Evolutionary conservation across 352 stramenopile genomes (phyloP), one percentile per base, ranked within the genome.

Genomic region (Pythium rishiriense): DNA sequence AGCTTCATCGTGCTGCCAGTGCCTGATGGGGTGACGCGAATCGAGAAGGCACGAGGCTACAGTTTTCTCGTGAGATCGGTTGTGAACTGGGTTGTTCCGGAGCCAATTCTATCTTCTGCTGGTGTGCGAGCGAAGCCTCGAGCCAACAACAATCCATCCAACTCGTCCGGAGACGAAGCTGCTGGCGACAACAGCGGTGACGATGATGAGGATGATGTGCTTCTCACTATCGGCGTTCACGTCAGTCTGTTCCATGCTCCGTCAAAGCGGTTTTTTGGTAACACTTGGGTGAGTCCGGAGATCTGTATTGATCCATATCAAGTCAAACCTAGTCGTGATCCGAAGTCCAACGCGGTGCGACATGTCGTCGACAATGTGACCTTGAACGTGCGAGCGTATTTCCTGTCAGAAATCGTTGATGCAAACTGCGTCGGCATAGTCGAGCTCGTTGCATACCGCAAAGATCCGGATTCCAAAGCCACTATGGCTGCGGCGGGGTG

Each of bases 181-280:
- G 37, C 51, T 46, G 62, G 63, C 17, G 42, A 41, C 15, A 66
- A 76, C 12, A 69, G 73, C 21, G 66, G 75, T 33, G 70, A 75
- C 5, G 69, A 82, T 4, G 70, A 84, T 33, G 70, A 83, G 39
- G 70, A 88, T 19, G 72, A 81, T 1, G 51, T 86, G 1, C 60
- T 91, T 21, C 42, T 90, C 24, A 89, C 86, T 8, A 70, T 94
- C 17, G 83, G 87, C 12, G 75, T 93, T 0, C 87, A 96, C 26
- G 76, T 97, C 58, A 96, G 87, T 54, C 82, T 98, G 50, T 98
- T 97, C 66, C 91, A 98, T 58, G 57, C 76, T 1, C 33, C 68
- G 2, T 86, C 85, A 0, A 91, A 90, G 64, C 79, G 90, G 12
- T 98, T 98, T 70, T 98, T 97, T 62, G 93, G 93, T 4, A 97